Evolutionary conservation across 345 rosid species (phyloP).

Genomic region (Nephelium lappaceum): DNA sequence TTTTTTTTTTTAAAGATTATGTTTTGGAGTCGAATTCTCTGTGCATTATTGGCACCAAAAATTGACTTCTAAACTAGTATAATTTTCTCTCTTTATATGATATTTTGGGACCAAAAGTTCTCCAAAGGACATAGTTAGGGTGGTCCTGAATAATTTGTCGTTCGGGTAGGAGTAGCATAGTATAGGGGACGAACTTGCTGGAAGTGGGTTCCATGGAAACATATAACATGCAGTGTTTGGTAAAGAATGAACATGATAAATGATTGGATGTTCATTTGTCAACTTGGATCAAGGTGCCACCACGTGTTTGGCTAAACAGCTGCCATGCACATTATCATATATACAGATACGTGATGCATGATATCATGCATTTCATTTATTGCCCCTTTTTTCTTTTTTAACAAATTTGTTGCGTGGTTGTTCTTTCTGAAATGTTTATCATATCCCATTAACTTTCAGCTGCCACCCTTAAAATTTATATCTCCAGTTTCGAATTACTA

Average conservation of each 20-base stretch:
- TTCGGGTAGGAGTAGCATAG: background rate
- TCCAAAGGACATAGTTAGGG: background rate
- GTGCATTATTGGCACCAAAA: no score
- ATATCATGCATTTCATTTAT: background rate
- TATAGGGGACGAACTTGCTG: background rate
- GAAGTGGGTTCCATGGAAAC: conserved; percentile 24
- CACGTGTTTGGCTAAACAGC: conserved; percentile 24
- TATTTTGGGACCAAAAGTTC: background rate
- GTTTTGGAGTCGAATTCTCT: no score
- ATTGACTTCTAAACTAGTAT: background rate
- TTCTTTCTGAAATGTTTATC: background rate
- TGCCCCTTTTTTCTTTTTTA: background rate
- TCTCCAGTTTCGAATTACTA: no score
- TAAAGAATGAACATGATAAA: conserved; percentile 36
- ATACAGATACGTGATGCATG: background rate
- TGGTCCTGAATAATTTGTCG: background rate
- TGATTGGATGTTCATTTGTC: conserved; percentile 43
- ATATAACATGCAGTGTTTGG: conserved; percentile 34
- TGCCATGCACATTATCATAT: background rate
- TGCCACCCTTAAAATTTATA: no score
- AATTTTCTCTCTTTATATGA: background rate
- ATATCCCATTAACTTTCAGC: background rate
- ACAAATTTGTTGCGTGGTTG: background rate
- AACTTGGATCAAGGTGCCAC: conserved; percentile 32
- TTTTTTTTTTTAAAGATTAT: no score